Evolutionary conservation across 257 asterid genomes (phyloP).

Genomic region (Cruciata laevipes): DNA sequence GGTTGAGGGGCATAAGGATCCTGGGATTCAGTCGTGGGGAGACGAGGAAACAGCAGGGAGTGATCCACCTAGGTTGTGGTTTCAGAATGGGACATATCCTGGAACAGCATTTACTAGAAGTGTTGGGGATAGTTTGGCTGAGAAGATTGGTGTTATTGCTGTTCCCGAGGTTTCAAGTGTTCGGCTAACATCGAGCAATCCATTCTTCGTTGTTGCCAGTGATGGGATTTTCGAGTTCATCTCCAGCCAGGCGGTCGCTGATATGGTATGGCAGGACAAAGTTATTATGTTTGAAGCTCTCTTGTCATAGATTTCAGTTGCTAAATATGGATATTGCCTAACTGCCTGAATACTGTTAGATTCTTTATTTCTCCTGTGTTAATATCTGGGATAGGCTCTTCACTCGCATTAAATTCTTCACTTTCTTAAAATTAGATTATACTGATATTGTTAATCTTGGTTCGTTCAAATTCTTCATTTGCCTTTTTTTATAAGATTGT

Average conservation of each 20-base stretch:
- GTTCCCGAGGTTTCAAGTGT: conserved; percentile 69
- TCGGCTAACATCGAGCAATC: conserved; percentile 51
- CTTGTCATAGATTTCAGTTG: background rate
- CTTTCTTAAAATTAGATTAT: no score
- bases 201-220: conserved; percentile 82
- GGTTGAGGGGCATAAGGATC: conserved; percentile 90
- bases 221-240: conserved; percentile 91
- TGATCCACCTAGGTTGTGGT: conserved; percentile 96
- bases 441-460: no score
- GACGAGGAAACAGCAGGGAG: conserved; percentile 88
- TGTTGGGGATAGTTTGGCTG: conserved; percentile 80
- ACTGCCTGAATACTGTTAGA: background rate
- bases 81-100: conserved; percentile 83
- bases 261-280: conserved; percentile 52
- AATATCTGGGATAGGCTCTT: background rate
- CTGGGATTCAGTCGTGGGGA: conserved; percentile 83
- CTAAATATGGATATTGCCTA: background rate
- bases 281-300: background rate
- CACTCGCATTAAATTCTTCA: no score
- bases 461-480: no score
- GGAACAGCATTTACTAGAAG: conserved; percentile 96
- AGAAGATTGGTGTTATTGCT: conserved; percentile 81
- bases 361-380: background rate
- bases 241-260: conserved; percentile 78
- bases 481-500: no score